Conservation (phyloP, 192 early-diverging fungal genomes). For the Entrophospora sp. region DNA sequence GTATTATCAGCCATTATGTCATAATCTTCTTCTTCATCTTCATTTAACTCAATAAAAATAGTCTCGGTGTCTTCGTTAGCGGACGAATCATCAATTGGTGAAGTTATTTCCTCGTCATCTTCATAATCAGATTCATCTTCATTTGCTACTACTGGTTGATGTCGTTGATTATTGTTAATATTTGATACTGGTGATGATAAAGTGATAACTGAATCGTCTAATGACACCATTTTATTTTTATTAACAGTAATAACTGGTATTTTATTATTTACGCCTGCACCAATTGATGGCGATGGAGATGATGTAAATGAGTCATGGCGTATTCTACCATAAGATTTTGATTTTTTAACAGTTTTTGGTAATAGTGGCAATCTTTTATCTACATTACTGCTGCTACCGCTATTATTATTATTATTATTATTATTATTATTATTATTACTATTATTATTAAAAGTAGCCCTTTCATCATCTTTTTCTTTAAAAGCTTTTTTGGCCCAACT, state of each 20-base stretch:
- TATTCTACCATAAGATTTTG: slow-evolving; percentile 10
- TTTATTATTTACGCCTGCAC: too few species aligned
- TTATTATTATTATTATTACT: background rate
- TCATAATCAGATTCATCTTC: slow-evolving; percentile 1
- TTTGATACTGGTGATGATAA: background rate
- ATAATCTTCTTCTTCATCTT: background rate
- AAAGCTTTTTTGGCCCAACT: slow-evolving; percentile 19
- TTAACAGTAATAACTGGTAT: background rate
- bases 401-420: background rate
- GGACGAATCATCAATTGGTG: background rate
- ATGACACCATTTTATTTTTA: too few species aligned
- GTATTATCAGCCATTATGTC: background rate
- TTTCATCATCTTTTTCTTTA: slow-evolving; percentile 17
- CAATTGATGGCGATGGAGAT: background rate
- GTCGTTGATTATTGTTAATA: too few species aligned
- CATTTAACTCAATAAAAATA: slow-evolving; percentile 1
- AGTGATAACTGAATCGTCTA: background rate
- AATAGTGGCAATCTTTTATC: slow-evolving; percentile 7
- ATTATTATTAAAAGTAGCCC: background rate
- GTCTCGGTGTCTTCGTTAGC: slow-evolving; percentile 13
- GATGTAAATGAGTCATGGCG: background rate
- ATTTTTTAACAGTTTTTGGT: background rate
- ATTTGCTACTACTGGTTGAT: background rate
- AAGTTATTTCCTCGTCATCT: slow-evolving; percentile 13
- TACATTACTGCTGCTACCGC: background rate